Base-by-base conservation (phyloP, 148 eudicot species). In the Camellia japonica region DNA sequence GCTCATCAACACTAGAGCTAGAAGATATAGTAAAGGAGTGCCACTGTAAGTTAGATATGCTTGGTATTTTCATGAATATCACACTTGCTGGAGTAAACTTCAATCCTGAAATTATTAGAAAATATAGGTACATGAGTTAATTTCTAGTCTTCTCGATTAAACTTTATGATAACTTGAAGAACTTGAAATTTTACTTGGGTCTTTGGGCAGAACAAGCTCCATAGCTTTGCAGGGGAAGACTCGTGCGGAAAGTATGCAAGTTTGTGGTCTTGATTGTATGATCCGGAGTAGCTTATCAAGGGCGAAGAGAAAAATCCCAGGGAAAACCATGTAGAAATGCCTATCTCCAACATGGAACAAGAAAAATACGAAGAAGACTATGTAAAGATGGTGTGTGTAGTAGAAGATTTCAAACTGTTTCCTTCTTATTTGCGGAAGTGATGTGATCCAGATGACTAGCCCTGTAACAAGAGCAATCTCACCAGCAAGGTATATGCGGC, bases 281-380 rank as follows among this genome's bases (percentile, higher is more conserved):
- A 93, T 74, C 42, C 93, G 83, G 68, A 93, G 86, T 49, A 95
- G 79, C 81, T 90, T 95, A 79, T 93, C 97, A 5, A 93, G 72
- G 61, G 80, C 89, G 73, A 90, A 93, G 80, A 95, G 93, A 71
- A 95, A 90, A 75, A 93, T 83, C 20, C 97, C 96, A 1, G 94
- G 82, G 44, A 93, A 89, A 42, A 91, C 90, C 90, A 84, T 88
- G 78, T 89, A 95, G 80, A 93, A 95, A 66, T 91, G 96, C 63
- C 87, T 86, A 66, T 95, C 94, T 5, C 98, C 98, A 51, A 89
- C 88, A 83, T 95, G 98, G 74, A 95, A 84, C 91, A 95, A 81
- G 88, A 89, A 95, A 83, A 93, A 91, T 52, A 86, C 67, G 0
- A 91, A 38, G 85, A 95, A 95, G 63, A 90, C 81, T 42, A 84